Conservation (phyloP, 495 filamentous ascomycete species). For the Annulohypoxylon bovei region DNA sequence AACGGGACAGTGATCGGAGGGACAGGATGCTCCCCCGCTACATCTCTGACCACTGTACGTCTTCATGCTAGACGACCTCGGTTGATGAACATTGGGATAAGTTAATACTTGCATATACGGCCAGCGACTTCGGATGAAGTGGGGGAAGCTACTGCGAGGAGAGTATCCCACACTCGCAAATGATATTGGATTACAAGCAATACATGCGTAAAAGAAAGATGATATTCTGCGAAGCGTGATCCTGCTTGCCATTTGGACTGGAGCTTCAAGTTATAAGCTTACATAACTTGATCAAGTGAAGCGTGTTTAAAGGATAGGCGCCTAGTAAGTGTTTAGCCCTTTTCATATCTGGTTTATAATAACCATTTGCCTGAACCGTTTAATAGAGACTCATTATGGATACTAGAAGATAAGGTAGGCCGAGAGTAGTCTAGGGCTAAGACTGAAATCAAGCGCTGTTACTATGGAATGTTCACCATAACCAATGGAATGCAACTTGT, state of each 20-base stretch:
- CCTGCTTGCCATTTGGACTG: background rate
- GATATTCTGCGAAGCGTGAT: background rate
- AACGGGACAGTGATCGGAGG: background rate
- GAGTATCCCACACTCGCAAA: conserved; percentile 2
- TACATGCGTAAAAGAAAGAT: background rate
- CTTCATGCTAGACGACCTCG: background rate
- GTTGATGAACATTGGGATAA: conserved; percentile 2
- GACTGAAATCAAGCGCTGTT: background rate
- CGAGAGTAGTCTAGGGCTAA: background rate
- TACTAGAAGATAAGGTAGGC: background rate
- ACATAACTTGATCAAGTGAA: background rate
- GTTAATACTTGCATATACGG: conserved; percentile 13
- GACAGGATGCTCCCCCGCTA: conserved; percentile 11
- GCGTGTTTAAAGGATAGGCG: background rate
- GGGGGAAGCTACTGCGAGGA: conserved; percentile 29
- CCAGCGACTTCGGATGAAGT: conserved; percentile 39
- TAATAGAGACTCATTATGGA: background rate
- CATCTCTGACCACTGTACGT: background rate
- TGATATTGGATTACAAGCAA: background rate
- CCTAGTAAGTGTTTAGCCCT: background rate
- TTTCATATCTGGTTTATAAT: background rate
- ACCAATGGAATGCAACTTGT: background rate
- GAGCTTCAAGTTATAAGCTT: background rate
- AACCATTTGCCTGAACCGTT: background rate
- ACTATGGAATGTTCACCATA: background rate